Percentiles rank a stretch among this genome's conserved stretches.
Evolutionary conservation across 2,329 filamentous ascomycete species (phyloP).

Genomic region (Aspergillus carbonarius): DNA sequence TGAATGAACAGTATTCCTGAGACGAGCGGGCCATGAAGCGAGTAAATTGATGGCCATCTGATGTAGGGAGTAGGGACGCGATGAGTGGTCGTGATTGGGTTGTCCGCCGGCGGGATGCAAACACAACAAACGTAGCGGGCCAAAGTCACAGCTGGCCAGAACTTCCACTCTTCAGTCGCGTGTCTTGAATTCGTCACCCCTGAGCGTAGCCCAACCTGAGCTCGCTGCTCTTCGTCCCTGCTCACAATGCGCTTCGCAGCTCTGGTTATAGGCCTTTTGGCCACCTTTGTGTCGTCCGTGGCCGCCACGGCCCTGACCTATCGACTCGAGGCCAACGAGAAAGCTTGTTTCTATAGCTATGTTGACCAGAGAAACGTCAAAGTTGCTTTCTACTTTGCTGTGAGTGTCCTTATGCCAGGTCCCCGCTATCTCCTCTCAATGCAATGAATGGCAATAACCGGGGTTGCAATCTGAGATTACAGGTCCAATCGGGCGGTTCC

Average conservation of each 20-base stretch:
- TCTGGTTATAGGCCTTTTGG: conserved; percentile 67
- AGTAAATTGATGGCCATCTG: too few species aligned
- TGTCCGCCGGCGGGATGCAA: conserved; percentile 24
- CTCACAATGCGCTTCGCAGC: conserved; percentile 63
- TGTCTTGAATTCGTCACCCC: conserved; percentile 14
- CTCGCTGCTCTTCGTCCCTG: conserved; percentile 16
- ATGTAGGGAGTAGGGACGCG: background rate
- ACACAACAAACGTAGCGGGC: conserved; percentile 33
- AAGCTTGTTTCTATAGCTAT: conserved; percentile 88
- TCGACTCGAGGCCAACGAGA: conserved; percentile 84
- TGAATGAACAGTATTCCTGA: background rate
- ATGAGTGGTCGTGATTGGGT: conserved; percentile 15
- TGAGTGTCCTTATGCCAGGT: conserved; percentile 48
- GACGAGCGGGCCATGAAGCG: too few species aligned
- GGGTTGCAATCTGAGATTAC: background rate
- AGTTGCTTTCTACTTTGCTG: conserved; percentile 97
- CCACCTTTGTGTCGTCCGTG: conserved; percentile 67
- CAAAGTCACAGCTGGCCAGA: conserved; percentile 34
- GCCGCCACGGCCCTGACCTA: conserved; percentile 92
- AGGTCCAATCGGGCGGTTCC: conserved; percentile 97
- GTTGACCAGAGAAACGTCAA: conserved; percentile 79
- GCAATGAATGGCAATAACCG: background rate
- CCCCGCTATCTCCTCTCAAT: background rate
- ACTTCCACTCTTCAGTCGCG: conserved; percentile 26
- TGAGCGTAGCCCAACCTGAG: conserved; percentile 15